phyloP scores from a whole-genome alignment of 1,284 basidiomycete species.

The Trametes polyzona region DNA sequence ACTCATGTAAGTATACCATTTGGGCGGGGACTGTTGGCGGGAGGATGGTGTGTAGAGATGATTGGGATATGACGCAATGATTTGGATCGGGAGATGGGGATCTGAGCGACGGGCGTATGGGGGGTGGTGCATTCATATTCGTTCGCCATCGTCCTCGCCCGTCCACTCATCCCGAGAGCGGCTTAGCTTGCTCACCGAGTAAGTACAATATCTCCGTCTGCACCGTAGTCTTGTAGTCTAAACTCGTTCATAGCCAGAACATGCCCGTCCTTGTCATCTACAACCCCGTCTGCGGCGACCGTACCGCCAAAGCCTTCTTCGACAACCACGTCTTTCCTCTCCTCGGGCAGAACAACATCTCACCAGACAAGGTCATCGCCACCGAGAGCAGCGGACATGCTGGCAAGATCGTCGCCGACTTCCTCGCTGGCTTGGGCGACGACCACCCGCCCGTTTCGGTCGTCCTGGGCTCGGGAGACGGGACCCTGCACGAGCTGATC shows the following conservation, averaged over 20 bases:
- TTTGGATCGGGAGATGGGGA: not conserved
- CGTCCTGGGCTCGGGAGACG: slow-evolving; percentile 84
- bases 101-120: too few species aligned
- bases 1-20: too few species aligned
- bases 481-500: slow-evolving; percentile 88
- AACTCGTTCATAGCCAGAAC: not conserved
- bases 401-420: slow-evolving; percentile 52
- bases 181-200: not conserved
- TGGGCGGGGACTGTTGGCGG: too few species aligned
- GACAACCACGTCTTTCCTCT: slow-evolving; percentile 65
- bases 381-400: slow-evolving; percentile 65
- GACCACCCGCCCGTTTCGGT: slow-evolving; percentile 40
- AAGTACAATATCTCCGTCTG: too few species aligned
- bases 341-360: slow-evolving; percentile 47
- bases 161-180: not conserved
- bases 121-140: too few species aligned
- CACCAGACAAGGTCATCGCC: slow-evolving; percentile 45
- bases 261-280: slow-evolving; percentile 46
- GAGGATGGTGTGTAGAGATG: not conserved
- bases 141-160: too few species aligned
- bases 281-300: slow-evolving; percentile 53
- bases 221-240: not conserved
- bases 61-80: slow-evolving; percentile 1
- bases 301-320: slow-evolving; percentile 52
- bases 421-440: slow-evolving; percentile 36